Evolutionary conservation across 2,329 filamentous ascomycete genomes (phyloP), one percentile per base, ranked within the genome.

Genomic region (Sporothrix sp.): DNA sequence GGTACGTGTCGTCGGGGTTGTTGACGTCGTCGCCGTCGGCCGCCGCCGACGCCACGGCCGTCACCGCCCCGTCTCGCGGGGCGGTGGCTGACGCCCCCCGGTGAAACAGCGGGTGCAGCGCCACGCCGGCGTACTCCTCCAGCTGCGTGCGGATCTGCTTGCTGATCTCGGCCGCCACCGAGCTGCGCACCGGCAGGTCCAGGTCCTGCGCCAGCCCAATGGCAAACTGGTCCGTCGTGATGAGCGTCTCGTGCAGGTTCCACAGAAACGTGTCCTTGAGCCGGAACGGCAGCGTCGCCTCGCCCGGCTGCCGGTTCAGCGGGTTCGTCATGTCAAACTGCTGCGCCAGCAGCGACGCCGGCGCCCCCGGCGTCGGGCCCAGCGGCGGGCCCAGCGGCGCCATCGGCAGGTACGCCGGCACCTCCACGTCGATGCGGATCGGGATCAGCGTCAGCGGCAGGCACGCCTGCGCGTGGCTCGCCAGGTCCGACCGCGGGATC

Each of bases 201-300:
- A 98, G 76, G 63, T 98, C 93, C 57, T 95, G 87, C 1, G 95
- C 90, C 58, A 97, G 81, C 2, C 78, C 82, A 59, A 85, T 79
- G n/a, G 93, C 93, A 64, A 97, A 98, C 62, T 95, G 86, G 62
- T 98, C 93, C 1, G 93, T 95, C 0, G 93, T 98, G 47, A 90
- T 86, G 52, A 96, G 73, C 0, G 87, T 86, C 70, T 98, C 93
- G 67, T 97, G 91, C 13, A 98, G 75, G 61, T 98, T 98, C 93
- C 93, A 98, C 48, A 96, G 70, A 61, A 98, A 97, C n/a, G 87
- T 85, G 60, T 98, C 93, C 61, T 94, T 89, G 52, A 98, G 74
- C 56, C 93, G 81, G 67, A 89, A 96, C 3, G 87, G 85, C 1
- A 89, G 82, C 13, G 89, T 89, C 54, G 79, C 68, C 55, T 96